Base-by-base conservation (phyloP, 2,329 filamentous ascomycete genomes). In the Claviceps fusiformis region DNA sequence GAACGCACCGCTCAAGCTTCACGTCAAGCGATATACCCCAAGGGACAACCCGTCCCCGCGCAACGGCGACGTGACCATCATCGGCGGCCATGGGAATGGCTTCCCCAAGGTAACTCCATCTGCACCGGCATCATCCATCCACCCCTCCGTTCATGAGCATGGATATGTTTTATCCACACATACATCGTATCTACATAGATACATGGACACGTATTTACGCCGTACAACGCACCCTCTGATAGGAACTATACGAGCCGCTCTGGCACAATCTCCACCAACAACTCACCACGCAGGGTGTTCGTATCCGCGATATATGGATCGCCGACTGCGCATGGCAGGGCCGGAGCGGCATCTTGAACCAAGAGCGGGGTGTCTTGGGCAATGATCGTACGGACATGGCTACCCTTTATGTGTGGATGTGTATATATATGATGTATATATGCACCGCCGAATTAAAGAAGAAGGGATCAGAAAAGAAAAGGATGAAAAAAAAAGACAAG, bases 181-280 rank as follows among this genome's bases (percentile, higher is more conserved):
- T 11, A 11, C 10, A 11, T n/a, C n/a, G 10, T 15, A 5, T 29
- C 13, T 47, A 29, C 27, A n/a, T 44, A 24, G 24, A 15, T 27
- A 29, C 3, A 15, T 17, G 6, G 3, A 29, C 35, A 11, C 3
- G 19, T 24, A 15, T 13, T 45, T 10, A 45, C 43, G 8, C 43
- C 6, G 8, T 24, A 4, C 11, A 3, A 4, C 7, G 39, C 39
- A 41, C n/a, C 4, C 39, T 7, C 19, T 48, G 2, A 1, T 55
- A 90, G 86, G 92, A 97, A 74, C 71, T 96, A 2, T 96, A 96
- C 65, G 91, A 96, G 64, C 87, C 92, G 0, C 73, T 96, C 0
- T 96, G 90, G 87, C 88, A 92, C 57, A 89, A 95, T 53, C 73
- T 96, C 1, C 74, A 87, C 61, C 70, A 75, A 19, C 72, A 75